These are phyloP conservation scores for Mortierella alpina DNA, from an alignment of 192 early-diverging fungal genomes.

Conservation along the genomic window DNA sequence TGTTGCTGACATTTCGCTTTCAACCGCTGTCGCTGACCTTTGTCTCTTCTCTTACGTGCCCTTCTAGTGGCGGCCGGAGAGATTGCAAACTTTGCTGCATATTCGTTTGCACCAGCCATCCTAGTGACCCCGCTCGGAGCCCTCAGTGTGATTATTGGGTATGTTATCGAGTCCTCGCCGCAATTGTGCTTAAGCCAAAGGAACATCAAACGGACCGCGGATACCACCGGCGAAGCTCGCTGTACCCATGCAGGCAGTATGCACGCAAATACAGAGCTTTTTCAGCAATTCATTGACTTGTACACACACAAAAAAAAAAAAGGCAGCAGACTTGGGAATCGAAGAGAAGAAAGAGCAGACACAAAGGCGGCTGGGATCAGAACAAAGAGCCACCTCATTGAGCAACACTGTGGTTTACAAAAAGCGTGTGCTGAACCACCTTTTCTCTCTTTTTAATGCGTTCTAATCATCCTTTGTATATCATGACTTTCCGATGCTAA, in stretches of 20 bases:
- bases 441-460: background rate
- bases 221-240: too few species aligned
- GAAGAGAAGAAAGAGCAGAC: background rate
- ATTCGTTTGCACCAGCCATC: slow-evolving; percentile 96
- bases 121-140: slow-evolving; percentile 95
- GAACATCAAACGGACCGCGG: too few species aligned
- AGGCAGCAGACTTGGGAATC: background rate
- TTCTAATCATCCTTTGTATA: background rate
- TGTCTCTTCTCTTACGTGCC: background rate
- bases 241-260: too few species aligned
- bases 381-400: slow-evolving; percentile 4
- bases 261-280: too few species aligned
- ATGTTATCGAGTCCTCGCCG: slow-evolving; percentile 8
- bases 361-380: slow-evolving; percentile 12
- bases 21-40: background rate
- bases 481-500: background rate
- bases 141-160: slow-evolving; percentile 89
- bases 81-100: slow-evolving; percentile 93
- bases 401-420: too few species aligned
- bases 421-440: too few species aligned
- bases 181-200: background rate
- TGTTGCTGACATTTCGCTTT: slow-evolving; percentile 13
- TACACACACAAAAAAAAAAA: background rate
- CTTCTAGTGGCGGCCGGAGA: slow-evolving; percentile 89
- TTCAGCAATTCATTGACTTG: background rate